Conservation (phyloP, 2,329 filamentous ascomycete species). For the Xylariaceae sp. region DNA sequence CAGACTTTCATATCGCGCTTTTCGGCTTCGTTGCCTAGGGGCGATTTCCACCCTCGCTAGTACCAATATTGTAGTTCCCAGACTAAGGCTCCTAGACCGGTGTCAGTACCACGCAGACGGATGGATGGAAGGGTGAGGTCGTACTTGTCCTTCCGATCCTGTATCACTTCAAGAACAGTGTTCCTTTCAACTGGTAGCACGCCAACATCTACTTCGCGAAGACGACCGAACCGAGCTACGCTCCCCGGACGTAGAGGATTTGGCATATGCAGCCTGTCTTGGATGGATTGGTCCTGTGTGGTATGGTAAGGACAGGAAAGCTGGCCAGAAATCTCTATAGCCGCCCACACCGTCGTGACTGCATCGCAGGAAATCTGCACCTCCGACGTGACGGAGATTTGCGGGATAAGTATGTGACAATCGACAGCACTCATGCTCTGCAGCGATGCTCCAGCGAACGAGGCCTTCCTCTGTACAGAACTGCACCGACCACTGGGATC, state of each 20-base stretch:
- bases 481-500: conserved; percentile 11
- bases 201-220: conserved; percentile 45
- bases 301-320: conserved; percentile 26
- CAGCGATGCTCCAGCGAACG: conserved; percentile 29
- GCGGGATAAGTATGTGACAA: conserved; percentile 36
- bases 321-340: conserved; percentile 43
- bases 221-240: conserved; percentile 37
- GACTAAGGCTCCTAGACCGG: conserved; percentile 34
- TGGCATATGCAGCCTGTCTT: conserved; percentile 6
- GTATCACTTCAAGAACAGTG: conserved; percentile 41
- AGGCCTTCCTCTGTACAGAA: conserved; percentile 9
- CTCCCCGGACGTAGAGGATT: conserved; percentile 19
- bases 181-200: conserved; percentile 38
- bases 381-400: conserved; percentile 40
- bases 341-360: conserved; percentile 40
- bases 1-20: conserved; percentile 4
- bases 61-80: conserved; percentile 42
- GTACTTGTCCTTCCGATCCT: conserved; percentile 21
- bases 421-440: conserved; percentile 17
- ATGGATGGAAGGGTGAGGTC: not conserved
- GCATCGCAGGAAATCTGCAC: conserved; percentile 31
- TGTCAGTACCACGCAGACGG: conserved; percentile 10
- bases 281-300: conserved; percentile 2
- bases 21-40: no score
- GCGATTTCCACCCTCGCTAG: conserved; percentile 42